Base-by-base conservation (phyloP, 257 asterid genomes). In the Scutellaria minor region DNA sequence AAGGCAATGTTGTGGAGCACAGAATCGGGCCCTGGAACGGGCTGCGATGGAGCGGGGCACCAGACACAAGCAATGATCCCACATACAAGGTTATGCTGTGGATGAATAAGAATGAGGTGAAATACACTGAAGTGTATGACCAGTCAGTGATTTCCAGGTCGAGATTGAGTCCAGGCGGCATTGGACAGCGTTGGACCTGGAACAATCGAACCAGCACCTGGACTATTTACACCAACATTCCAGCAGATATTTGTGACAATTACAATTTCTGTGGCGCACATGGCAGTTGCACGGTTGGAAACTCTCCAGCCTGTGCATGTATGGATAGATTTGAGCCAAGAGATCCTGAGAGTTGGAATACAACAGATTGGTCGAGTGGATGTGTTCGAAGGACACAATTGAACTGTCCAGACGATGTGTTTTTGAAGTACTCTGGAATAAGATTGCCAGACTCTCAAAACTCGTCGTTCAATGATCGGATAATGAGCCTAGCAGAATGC, bases 231-330 rank as follows among this genome's bases (percentile, higher is more conserved):
- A 15, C 71, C 10, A 14, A 54, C 13, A 2, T 61, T 78, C 72
- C 41, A 1, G 7, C 57, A 3, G 86, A 79, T 63, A 56, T 9
- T 1, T 87, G 92, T 7, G 92, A 87, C 20, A 22, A 9, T 9
- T 87, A 84, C 44, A 57, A 39, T 7, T 0, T 62, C 0, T 87
- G 92, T 61, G 89, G 89, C 0, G 48, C 85, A 10, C 61, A 78
- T 52, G 86, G 85, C 4, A 64, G 57, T 35, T 87, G 89, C 53
- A 68, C 68, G 2, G 42, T 40, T 12, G 79, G 35, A 13, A 76
- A 42, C 7, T 71, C 78, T 6, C 81, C 82, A 0, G 40, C 55
- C 0, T 86, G 91, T 62, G 73, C 37, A 14, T 86, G 91, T 51
- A 53, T 86, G n/a, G 64, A 77, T 5, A 69, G 59, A 40, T 86